Base-by-base conservation (phyloP, 495 filamentous ascomycete species). In the Haplographium delicatum region DNA sequence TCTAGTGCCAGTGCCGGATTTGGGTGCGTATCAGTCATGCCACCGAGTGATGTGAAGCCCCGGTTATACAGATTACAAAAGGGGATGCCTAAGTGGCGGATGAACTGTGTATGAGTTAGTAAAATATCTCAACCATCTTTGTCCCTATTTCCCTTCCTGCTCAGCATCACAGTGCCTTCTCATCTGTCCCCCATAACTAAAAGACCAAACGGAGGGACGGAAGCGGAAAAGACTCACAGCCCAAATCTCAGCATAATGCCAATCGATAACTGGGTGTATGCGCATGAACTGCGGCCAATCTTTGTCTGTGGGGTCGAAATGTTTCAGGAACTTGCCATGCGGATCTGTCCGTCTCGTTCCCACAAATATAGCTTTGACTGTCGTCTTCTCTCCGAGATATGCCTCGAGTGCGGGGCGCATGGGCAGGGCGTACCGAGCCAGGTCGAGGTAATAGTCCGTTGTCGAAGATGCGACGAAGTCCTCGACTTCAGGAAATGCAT, bases 221-320 rank as follows among this genome's bases (percentile, higher is more conserved):
- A n/a, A n/a, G n/a, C n/a, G n/a, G n/a, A n/a, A n/a, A n/a, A 45
- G 22, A 81, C 83, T 68, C 55, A 85, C 84, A 4, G 83, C 78
- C 94, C 93, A 95, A 50, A 98, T 90, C 66, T 97, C 91, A 13
- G 80, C 81, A 69, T 96, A 98, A 65, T 91, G 86, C 94, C 93
- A 96, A 62, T 97, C 93, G 61, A 98, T 88, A 7, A 98, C 85
- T 0, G 93, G 93, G 70, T 97, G 89, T 33, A 96, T 72, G 38
- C 93, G 75, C 82, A 97, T 90, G 60, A 98, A 96, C 47, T 75
- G 68, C 20, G 93, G 94, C 93, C 93, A 98, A 3, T 84, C 93
- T 23, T 75, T 66, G 71, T 98, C 93, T 4, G 93, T 98, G 45
- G 68, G 72, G 62, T 94, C 84, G 61, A 97, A 97, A 63, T 85